Base-by-base conservation (phyloP, 257 asterid species). In the Lycium ferocissimum region DNA sequence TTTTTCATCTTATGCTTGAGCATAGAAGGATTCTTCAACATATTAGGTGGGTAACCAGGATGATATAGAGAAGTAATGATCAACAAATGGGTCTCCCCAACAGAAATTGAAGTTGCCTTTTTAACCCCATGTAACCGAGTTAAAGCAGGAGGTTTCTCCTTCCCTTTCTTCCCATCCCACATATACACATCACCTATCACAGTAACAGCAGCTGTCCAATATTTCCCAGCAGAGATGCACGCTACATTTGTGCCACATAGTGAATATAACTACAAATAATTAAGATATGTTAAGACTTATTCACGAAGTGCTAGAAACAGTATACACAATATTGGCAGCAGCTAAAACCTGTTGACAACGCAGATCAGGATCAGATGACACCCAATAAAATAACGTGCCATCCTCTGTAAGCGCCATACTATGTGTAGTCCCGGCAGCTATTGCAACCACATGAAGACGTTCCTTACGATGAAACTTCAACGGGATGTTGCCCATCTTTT, bases 61-160 rank as follows among this genome's bases (percentile, higher is more conserved):
- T 95, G 98, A 90, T 93, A 95, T 83, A 95, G 97, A 40, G 99
- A 92, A 88, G 91, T 92, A 83, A 95, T 87, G 35, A 90, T 86
- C 89, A 95, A 86, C 38, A 97, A 85, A 91, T 97, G 99, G 3
- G 99, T 94, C 91, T 97, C 99, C 71, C 99, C 99, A 84, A 97
- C 99, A 63, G 99, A 90, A 73, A 97, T 93, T 17, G 96, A 91
- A 81, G 98, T 93, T 78, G 98, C 96, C 93, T 94, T 94, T 86
- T 97, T 97, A 86, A 97, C 91, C 85, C 99, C 99, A 84, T 94
- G 98, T 87, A 97, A 87, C 88, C 99, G 91, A 81, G 90, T 92
- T 47, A 90, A 89, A 49, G 85, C 73, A 20, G 95, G 98, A 56
- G 92, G 93, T 67, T 89, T 92, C 82, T 86, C 93, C 84, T 89